phyloP scores from a whole-genome alignment of 768 basidiomycete species.

The Termitomyces eurrhizus region DNA sequence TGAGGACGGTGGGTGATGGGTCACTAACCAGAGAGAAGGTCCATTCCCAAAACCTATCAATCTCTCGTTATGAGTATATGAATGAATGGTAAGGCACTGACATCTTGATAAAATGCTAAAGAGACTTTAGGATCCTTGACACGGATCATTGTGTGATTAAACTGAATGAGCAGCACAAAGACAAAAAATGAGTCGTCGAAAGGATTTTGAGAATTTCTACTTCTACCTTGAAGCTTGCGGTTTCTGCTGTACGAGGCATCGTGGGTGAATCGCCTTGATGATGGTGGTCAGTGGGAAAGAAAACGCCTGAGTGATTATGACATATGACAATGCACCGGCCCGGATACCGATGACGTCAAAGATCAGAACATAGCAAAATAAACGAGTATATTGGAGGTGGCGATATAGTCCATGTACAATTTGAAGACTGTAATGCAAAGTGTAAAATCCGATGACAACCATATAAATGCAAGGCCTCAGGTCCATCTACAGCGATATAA shows the following conservation, averaged over 20 bases:
- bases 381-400: neutral
- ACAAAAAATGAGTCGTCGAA: neutral
- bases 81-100: conserved; percentile 21
- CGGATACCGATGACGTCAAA: conserved; percentile 4
- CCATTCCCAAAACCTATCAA: conserved; percentile 66
- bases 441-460: neutral
- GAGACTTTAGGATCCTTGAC: conserved; percentile 85
- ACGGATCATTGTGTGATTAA: conserved; percentile 88
- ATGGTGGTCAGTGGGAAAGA: conserved; percentile 13
- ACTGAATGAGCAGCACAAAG: conserved; percentile 31
- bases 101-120: conserved; percentile 76
- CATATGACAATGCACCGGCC: neutral
- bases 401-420: neutral
- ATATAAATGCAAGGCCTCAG: neutral
- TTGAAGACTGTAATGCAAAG: neutral
- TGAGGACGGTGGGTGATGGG: neutral
- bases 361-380: too few relatives aligned
- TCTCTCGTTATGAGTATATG: neutral
- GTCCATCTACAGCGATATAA: neutral
- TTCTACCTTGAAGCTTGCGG: conserved; percentile 45
- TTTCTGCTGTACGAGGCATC: conserved; percentile 65
- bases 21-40: conserved; percentile 52
- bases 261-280: conserved; percentile 19
- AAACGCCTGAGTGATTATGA: neutral
- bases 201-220: neutral